Evolutionary conservation across 768 basidiomycete species (phyloP).

Genomic region (Russula dissimulans): DNA sequence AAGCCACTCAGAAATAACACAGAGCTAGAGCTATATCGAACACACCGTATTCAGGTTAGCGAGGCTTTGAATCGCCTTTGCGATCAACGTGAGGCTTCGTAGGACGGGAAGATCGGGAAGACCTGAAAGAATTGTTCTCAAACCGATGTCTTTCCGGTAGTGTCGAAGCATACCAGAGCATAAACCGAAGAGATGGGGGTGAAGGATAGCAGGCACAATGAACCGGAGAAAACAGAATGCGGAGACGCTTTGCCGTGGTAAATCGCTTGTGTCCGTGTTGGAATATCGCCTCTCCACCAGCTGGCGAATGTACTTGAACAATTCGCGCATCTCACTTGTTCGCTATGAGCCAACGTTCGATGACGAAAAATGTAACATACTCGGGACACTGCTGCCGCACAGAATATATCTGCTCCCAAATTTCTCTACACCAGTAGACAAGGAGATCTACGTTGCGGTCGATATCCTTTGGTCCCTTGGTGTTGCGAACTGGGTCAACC

Average conservation of each 20-base stretch:
- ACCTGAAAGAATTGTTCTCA: conserved; percentile 33
- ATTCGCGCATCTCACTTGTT: conserved; percentile 57
- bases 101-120: conserved; percentile 58
- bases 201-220: conserved; percentile 83
- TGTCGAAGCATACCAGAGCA: conserved; percentile 45
- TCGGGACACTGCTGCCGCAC: conserved; percentile 63
- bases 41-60: conserved; percentile 75
- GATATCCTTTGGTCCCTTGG: conserved; percentile 50
- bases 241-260: conserved; percentile 77
- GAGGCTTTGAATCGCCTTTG: conserved; percentile 82
- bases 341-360: conserved; percentile 4
- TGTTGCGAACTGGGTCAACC: conserved; percentile 64
- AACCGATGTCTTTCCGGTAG: not conserved
- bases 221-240: conserved; percentile 87
- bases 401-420: conserved; percentile 76
- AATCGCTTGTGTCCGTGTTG: conserved; percentile 38
- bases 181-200: conserved; percentile 77
- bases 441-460: conserved; percentile 62
- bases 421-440: conserved; percentile 67
- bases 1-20: not conserved
- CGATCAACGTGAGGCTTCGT: conserved; percentile 75
- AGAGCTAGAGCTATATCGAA: not conserved
- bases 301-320: conserved; percentile 61
- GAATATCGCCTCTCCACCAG: conserved; percentile 62
- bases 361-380: conserved; percentile 35